phyloP scores from a whole-genome alignment of 2,329 filamentous ascomycete genomes.

The Pseudogymnoascus sp. region DNA sequence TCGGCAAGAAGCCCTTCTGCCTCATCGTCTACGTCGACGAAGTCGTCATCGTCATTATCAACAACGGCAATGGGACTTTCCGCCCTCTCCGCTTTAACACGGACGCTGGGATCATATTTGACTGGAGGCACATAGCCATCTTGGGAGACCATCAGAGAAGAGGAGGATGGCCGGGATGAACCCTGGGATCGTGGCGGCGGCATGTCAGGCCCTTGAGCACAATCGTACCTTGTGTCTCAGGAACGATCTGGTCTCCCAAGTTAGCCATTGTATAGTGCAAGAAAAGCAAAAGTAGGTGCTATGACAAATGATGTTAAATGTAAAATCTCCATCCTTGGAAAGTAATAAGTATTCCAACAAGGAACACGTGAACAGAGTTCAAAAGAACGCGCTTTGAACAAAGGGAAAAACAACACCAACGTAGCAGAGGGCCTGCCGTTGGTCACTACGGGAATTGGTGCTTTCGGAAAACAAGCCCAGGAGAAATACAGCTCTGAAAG shows the following conservation, averaged over 20 bases:
- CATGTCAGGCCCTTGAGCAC: neutral
- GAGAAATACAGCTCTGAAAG: neutral
- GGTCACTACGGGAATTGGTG: neutral
- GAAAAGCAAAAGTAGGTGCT: neutral
- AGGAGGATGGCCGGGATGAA: neutral
- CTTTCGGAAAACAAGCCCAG: neutral
- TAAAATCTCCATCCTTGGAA: neutral
- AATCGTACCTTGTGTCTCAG: neutral
- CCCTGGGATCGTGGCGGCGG: neutral
- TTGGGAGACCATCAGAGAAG: conserved; percentile 1
- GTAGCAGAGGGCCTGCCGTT: neutral
- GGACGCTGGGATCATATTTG: neutral
- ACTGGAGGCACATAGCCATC: neutral
- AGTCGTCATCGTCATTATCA: neutral
- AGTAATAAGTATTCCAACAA: neutral
- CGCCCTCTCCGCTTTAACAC: neutral
- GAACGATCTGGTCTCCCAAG: neutral
- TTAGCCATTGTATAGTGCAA: neutral
- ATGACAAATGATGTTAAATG: neutral
- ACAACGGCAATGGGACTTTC: neutral
- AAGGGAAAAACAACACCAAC: neutral
- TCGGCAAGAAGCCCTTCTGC: conserved; percentile 1
- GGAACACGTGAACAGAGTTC: neutral
- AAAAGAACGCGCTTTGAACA: neutral
- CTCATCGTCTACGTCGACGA: neutral